Evolutionary conservation across 768 basidiomycete genomes (phyloP).

Genomic region (Podaxis mareebaensis): DNA sequence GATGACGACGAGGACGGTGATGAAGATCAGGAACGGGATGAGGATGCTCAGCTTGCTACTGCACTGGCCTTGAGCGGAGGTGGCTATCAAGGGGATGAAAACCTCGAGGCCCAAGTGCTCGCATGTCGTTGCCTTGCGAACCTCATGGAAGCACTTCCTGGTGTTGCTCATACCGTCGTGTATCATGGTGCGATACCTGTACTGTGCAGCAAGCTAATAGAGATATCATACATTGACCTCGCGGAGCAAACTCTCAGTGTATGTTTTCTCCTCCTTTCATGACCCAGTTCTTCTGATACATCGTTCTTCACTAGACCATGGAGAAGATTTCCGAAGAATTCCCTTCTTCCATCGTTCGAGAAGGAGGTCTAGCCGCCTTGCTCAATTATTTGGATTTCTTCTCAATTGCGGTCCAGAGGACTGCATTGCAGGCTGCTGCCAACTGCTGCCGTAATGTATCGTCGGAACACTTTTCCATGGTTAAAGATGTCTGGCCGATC

Average conservation of each 20-base stretch:
- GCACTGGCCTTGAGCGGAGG: slow-evolving; percentile 83
- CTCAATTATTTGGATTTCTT: slow-evolving; percentile 98
- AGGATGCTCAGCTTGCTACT: slow-evolving; percentile 87
- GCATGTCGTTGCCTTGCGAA: slow-evolving; percentile 97
- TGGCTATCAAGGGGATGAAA: slow-evolving; percentile 77
- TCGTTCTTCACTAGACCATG: slow-evolving; percentile 65
- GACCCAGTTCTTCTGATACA: slow-evolving; percentile 20
- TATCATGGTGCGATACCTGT: slow-evolving; percentile 98
- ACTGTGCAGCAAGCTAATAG: slow-evolving; percentile 93
- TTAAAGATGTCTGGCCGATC: slow-evolving; percentile 88
- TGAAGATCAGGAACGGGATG: slow-evolving; percentile 66
- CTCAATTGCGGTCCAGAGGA: slow-evolving; percentile 95
- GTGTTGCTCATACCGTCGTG: slow-evolving; percentile 95
- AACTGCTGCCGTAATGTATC: slow-evolving; percentile 96
- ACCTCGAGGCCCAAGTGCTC: slow-evolving; percentile 91
- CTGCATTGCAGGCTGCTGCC: slow-evolving; percentile 93
- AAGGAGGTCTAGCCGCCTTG: slow-evolving; percentile 90
- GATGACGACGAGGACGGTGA: slow-evolving; percentile 72
- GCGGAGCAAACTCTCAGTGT: slow-evolving; percentile 98
- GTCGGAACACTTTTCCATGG: slow-evolving; percentile 85
- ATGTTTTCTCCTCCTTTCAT: slow-evolving; percentile 37
- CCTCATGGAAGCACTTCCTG: slow-evolving; percentile 98
- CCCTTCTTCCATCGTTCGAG: slow-evolving; percentile 92
- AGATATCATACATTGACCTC: slow-evolving; percentile 97
- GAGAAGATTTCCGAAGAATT: slow-evolving; percentile 99